phyloP scores from a whole-genome alignment of 257 asterid genomes.

The Solanum piurae region DNA sequence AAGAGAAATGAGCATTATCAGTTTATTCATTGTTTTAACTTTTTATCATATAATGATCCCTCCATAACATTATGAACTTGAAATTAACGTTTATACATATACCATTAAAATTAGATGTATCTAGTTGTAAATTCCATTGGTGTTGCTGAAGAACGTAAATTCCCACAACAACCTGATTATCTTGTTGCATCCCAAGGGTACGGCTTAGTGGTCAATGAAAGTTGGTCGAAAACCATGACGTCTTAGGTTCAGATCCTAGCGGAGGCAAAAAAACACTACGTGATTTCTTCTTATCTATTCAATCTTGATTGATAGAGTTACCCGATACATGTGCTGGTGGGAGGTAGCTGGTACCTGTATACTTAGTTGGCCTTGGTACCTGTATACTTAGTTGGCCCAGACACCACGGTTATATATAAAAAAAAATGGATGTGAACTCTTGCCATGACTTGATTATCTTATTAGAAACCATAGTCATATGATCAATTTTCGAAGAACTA shows the following conservation, averaged over 20 bases:
- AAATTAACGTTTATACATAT: neutral
- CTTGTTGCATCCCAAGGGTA: neutral
- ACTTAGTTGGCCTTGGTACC: neutral
- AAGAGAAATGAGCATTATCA: neutral
- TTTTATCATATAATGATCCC: neutral
- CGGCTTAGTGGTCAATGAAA: neutral
- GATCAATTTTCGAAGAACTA: neutral
- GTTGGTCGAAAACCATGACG: neutral
- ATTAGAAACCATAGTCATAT: neutral
- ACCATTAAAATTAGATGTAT: neutral
- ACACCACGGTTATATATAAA: neutral
- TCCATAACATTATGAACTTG: neutral
- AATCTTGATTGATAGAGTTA: neutral
- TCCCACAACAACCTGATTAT: neutral
- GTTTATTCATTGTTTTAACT: neutral
- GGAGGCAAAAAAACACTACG: neutral
- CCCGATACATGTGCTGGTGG: neutral
- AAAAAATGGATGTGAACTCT: neutral
- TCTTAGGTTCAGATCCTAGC: neutral
- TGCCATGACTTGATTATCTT: neutral
- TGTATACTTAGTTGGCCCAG: neutral
- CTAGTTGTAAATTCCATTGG: neutral
- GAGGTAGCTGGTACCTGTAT: neutral
- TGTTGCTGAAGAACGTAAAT: neutral
- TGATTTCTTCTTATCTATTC: neutral